These are phyloP conservation scores for Heteromeles arbutifolia DNA, from an alignment of 306 rosid genomes.

Conservation along the genomic window DNA sequence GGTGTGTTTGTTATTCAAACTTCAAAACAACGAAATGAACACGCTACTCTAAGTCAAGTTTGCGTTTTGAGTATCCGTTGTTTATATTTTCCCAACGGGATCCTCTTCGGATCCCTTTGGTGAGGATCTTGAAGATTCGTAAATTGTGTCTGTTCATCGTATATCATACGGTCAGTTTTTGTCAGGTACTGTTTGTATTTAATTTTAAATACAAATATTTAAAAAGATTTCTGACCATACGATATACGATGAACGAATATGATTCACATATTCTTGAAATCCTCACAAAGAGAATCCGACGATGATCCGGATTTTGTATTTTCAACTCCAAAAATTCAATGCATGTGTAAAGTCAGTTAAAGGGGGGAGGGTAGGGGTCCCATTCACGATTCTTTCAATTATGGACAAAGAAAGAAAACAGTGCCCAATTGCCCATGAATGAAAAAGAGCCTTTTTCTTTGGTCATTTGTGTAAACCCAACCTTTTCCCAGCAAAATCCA, in stretches of 20 bases:
- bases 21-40: neutral
- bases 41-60: neutral
- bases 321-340: neutral
- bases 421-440: neutral
- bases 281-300: too few relatives aligned
- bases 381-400: conserved; percentile 16
- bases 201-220: too few relatives aligned
- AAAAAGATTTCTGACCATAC: fast-evolving
- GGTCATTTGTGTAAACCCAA: conserved; percentile 6
- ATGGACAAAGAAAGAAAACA: conserved; percentile 6
- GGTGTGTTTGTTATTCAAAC: neutral
- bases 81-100: neutral
- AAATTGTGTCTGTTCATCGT: too few relatives aligned
- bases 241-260: too few relatives aligned
- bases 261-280: too few relatives aligned
- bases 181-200: too few relatives aligned
- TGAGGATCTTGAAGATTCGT: fast-evolving
- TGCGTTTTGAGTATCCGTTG: neutral
- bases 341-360: conserved; percentile 25
- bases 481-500: conserved; percentile 26
- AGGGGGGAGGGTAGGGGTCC: conserved; percentile 2
- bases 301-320: neutral
- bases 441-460: neutral
- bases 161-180: too few relatives aligned
- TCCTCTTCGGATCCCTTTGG: too few relatives aligned